Evolutionary conservation across 768 basidiomycete species (phyloP).

Genomic region (Tulasnella sp.): DNA sequence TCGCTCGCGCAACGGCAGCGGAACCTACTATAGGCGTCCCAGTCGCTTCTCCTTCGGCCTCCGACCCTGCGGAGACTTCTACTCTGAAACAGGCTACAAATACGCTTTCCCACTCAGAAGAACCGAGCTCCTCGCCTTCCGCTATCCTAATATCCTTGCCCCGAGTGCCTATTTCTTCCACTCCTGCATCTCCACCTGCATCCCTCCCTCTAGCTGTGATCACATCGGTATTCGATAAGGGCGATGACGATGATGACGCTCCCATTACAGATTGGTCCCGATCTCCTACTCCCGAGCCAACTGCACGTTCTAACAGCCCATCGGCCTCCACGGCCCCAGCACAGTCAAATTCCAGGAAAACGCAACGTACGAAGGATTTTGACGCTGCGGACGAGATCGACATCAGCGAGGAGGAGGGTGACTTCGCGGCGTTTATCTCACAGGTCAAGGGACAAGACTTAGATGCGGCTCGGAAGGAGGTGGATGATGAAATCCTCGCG

Average conservation of each 20-base stretch:
- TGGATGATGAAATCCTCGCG: slow-evolving; percentile 78
- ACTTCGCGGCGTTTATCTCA: slow-evolving; percentile 86
- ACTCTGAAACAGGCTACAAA: no score
- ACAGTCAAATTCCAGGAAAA: slow-evolving; percentile 26
- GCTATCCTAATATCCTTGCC: no score
- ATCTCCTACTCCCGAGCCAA: slow-evolving; percentile 25
- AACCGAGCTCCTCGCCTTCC: no score
- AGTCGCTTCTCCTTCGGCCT: no score
- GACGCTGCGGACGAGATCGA: slow-evolving; percentile 85
- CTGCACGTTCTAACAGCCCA: no score
- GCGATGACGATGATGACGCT: slow-evolving; percentile 34
- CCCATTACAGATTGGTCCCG: slow-evolving; percentile 31
- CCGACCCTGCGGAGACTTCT: no score
- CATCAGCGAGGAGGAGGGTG: slow-evolving; percentile 63
- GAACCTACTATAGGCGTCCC: no score
- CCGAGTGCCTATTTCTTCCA: slow-evolving; percentile 9
- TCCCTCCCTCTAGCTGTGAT: background rate
- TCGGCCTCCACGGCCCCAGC: background rate
- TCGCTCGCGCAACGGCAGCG: no score
- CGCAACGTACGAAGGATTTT: slow-evolving; percentile 36
- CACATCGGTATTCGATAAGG: slow-evolving; percentile 24
- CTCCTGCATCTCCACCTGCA: slow-evolving; percentile 1
- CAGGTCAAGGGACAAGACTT: slow-evolving; percentile 82
- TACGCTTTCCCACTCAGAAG: no score
- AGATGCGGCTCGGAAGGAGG: slow-evolving; percentile 71